Base-by-base conservation (phyloP, 768 basidiomycete genomes). In the Ephemerocybe angulata region DNA sequence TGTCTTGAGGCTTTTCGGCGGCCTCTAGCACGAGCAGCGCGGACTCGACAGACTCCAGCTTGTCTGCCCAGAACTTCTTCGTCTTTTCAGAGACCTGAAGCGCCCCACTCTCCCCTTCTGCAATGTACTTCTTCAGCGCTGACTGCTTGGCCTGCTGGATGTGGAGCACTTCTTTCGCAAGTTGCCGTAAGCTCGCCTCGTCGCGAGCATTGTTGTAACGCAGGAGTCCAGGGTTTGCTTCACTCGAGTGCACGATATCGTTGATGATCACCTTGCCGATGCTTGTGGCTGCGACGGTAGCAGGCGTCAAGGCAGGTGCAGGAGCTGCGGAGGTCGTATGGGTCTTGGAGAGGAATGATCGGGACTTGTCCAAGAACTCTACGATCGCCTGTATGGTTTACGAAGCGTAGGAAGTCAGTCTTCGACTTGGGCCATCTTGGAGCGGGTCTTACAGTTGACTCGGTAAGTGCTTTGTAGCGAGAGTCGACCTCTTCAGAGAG, bases 291-390 rank as follows among this genome's bases (percentile, higher is more conserved):
- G 84, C 86, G 57, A 93, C 82, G 3, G 92, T 93, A 1, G 91
- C 90, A 1, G 92, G 91, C 17, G 86, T 76, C 22, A 94, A 74
- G 0, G 82, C 74, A 0, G 90, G 90, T 1, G 91, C 88, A 0
- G 92, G 91, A 1, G 86, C 82, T 12, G 72, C 65, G 0, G 88
- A 88, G 2, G 84, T 87, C 4, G 89, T 86, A 60, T 84, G 80
- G 3, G 87, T 86, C 41, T 75, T 80, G 8, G 88, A 89, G 53
- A 76, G 70, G 13, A 80, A 69, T 1, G 85, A 89, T 43, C 93
- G 83, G 13, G 91, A 90, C 66, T 86, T 86, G 72, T 93, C 92
- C 42, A 95, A 75, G 65, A 93, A 90, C 54, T 87, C 83, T 49
- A 88, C 76, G 58, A 93, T 87, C 27, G 79, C 72, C 91, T 93